Conservation (phyloP, 805 yeast genomes). For the Novakomyces olei region DNA sequence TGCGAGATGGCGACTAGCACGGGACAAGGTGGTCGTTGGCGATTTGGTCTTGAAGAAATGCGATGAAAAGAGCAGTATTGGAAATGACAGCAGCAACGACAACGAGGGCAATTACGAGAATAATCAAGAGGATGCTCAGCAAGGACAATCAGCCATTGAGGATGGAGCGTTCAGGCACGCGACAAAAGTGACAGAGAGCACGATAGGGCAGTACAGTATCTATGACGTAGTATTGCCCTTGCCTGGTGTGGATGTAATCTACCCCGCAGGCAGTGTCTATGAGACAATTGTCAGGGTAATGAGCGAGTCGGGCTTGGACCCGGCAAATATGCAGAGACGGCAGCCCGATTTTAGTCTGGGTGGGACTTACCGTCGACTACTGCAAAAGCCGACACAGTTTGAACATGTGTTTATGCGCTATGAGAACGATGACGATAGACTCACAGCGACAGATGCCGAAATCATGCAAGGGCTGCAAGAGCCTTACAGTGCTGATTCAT, state of each 20-base stretch:
- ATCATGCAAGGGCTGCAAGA: no score
- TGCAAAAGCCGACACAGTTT: conserved; percentile 42
- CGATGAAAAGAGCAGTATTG: no score
- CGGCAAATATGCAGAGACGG: conserved; percentile 61
- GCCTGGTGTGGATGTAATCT: conserved; percentile 82
- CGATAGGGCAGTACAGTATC: conserved; percentile 40
- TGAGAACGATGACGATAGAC: conserved; percentile 37
- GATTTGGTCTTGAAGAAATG: conserved; percentile 44
- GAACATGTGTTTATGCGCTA: conserved; percentile 45
- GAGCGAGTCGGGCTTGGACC: conserved; percentile 62
- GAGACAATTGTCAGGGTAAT: conserved; percentile 47
- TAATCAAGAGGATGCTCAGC: conserved; percentile 32
- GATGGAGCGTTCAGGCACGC: not conserved
- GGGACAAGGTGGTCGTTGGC: conserved; percentile 50
- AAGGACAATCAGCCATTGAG: no score
- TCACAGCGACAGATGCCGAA: conserved; percentile 62
- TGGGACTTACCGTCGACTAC: conserved; percentile 63
- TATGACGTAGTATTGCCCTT: conserved; percentile 84
- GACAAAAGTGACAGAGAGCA: conserved; percentile 33
- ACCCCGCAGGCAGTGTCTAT: conserved; percentile 48
- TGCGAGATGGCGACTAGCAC: conserved; percentile 47
- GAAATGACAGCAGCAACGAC: conserved; percentile 11
- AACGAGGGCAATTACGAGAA: conserved; percentile 22
- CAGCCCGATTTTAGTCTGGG: conserved; percentile 76
- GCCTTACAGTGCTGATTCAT: conserved; percentile 8